phyloP scores from a whole-genome alignment of 2,329 filamentous ascomycete genomes.

The Thielaviopsis cerberus region DNA sequence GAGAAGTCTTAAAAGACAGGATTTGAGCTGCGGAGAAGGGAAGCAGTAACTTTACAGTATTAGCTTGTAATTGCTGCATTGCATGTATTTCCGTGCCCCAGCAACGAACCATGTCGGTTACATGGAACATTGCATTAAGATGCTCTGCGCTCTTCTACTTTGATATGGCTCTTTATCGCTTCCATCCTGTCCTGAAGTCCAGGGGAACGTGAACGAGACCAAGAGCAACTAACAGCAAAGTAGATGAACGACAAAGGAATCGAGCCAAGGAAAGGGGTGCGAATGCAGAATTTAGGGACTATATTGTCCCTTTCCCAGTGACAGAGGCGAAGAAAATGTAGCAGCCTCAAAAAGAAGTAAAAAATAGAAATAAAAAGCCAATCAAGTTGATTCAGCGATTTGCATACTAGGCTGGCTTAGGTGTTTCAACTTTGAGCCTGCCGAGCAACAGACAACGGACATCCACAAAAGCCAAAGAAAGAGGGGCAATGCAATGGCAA shows the following conservation, averaged over 20 bases:
- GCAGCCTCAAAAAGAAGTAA: background rate
- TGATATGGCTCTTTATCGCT: background rate
- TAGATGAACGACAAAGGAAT: background rate
- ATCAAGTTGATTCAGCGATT: background rate
- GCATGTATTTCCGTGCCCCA: background rate
- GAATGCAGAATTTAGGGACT: background rate
- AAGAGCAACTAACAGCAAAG: background rate
- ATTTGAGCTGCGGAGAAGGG: background rate
- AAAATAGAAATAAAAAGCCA: background rate
- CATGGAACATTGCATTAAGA: background rate
- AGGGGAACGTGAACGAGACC: background rate
- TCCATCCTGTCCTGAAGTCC: background rate
- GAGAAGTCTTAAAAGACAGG: background rate
- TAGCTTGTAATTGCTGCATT: background rate
- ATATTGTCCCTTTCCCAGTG: too few species aligned
- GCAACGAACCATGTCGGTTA: background rate
- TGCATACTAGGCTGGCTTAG: slow-evolving; percentile 2
- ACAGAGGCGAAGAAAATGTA: background rate
- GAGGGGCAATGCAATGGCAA: background rate
- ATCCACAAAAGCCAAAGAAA: background rate
- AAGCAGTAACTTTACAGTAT: background rate
- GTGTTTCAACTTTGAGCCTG: slow-evolving; percentile 5
- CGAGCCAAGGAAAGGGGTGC: background rate
- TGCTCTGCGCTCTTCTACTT: too few species aligned
- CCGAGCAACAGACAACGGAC: background rate